Evolutionary conservation across 2,329 filamentous ascomycete genomes (phyloP).

Genomic region (Karstenula rhodostoma): DNA sequence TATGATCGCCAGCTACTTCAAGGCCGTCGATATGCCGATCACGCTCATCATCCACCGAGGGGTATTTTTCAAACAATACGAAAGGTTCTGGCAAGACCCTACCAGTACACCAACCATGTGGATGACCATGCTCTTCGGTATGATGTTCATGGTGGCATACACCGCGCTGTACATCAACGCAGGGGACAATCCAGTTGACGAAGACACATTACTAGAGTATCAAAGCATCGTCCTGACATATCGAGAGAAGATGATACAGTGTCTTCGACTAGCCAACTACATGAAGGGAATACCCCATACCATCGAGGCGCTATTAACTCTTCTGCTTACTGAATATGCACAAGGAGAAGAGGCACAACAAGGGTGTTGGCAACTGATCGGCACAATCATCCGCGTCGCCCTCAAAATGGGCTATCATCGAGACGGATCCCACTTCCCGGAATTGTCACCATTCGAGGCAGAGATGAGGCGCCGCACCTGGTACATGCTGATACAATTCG

Average conservation of each 20-base stretch:
- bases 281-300: conserved; percentile 8
- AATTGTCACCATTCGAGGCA: background rate
- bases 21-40: conserved; percentile 15
- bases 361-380: conserved; percentile 4
- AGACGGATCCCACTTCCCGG: conserved; percentile 2
- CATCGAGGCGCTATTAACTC: background rate
- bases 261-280: conserved; percentile 5
- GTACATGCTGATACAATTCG: conserved; percentile 6
- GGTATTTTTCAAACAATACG: conserved; percentile 14
- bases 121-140: conserved; percentile 14
- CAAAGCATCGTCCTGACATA: background rate
- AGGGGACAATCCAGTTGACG: background rate
- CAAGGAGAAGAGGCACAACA: conserved; percentile 3
- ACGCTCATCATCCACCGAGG: conserved; percentile 13
- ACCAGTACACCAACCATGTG: conserved; percentile 9
- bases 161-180: background rate
- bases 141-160: conserved; percentile 12
- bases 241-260: conserved; percentile 7
- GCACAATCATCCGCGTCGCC: conserved; percentile 2
- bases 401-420: conserved; percentile 11
- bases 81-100: conserved; percentile 16
- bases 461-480: conserved; percentile 7
- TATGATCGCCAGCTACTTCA: conserved; percentile 36
- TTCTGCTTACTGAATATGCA: background rate
- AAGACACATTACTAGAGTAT: background rate